phyloP scores from a whole-genome alignment of 805 yeast genomes.

The Naumovozyma dairenensis region DNA sequence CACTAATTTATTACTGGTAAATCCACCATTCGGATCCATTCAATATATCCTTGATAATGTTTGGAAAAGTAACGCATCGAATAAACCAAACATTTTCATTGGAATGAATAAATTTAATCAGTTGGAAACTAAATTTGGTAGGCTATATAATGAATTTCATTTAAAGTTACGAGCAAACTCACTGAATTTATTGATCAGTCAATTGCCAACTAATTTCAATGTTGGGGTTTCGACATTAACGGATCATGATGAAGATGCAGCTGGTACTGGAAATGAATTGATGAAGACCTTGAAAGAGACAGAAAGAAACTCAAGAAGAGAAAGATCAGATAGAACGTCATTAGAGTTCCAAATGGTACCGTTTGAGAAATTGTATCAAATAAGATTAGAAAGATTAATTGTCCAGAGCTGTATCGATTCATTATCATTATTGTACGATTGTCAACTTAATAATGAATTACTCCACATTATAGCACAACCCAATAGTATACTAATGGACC shows the following conservation, averaged over 20 bases:
- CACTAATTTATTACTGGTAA: constrained; percentile 51
- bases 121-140: neutral
- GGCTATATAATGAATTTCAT: neutral
- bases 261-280: constrained; percentile 2
- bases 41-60: constrained; percentile 37
- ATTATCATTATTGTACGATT: constrained; percentile 17
- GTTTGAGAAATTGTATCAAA: constrained; percentile 16
- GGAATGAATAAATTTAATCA: constrained; percentile 30
- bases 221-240: constrained; percentile 3
- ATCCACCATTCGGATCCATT: constrained; percentile 66
- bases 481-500: constrained; percentile 5
- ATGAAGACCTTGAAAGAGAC: constrained; percentile 4
- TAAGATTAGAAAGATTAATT: constrained; percentile 18
- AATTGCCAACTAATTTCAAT: constrained; percentile 8
- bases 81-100: constrained; percentile 48
- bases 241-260: neutral
- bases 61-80: constrained; percentile 38
- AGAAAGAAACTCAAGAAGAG: constrained; percentile 1
- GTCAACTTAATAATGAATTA: constrained; percentile 15
- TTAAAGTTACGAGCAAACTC: neutral
- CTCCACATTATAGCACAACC: constrained; percentile 6
- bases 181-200: constrained; percentile 6
- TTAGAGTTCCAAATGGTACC: constrained; percentile 4
- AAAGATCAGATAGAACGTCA: neutral
- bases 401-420: constrained; percentile 20